Evolutionary conservation across 257 asterid genomes (phyloP).

Genomic region (Fraxinus cuspidata): DNA sequence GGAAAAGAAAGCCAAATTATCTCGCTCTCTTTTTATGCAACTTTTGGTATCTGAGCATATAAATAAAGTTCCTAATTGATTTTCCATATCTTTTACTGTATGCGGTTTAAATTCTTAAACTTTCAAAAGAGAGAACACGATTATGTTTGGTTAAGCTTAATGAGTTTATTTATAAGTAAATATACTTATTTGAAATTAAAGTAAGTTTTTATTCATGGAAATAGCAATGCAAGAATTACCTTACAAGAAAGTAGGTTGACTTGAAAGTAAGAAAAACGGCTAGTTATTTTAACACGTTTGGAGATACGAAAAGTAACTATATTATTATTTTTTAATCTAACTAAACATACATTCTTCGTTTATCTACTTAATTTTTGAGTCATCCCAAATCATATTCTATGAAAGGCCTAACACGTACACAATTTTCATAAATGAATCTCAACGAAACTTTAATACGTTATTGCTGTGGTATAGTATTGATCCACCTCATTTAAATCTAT

Average conservation of each 20-base stretch:
- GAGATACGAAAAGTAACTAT: neutral
- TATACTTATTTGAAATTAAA: too few species aligned
- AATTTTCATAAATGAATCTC: neutral
- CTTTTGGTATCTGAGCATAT: neutral
- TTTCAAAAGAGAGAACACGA: neutral
- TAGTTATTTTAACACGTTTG: neutral
- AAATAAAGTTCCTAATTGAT: neutral
- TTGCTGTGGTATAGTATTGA: neutral
- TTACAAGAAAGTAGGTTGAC: neutral
- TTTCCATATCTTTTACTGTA: neutral
- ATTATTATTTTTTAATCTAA: neutral
- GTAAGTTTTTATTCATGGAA: neutral
- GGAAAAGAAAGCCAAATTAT: neutral
- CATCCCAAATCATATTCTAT: conserved; percentile 2
- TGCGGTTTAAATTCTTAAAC: neutral
- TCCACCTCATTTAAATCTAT: neutral
- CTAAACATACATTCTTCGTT: neutral
- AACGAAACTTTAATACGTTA: neutral
- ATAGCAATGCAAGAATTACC: neutral
- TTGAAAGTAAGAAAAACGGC: neutral
- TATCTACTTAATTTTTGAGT: too few species aligned
- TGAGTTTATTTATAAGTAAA: neutral
- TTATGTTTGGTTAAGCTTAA: neutral
- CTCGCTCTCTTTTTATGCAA: neutral
- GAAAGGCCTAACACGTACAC: neutral